Evolutionary conservation across 352 stramenopile genomes (phyloP).

Genomic region (Phytophthora tubulina): DNA sequence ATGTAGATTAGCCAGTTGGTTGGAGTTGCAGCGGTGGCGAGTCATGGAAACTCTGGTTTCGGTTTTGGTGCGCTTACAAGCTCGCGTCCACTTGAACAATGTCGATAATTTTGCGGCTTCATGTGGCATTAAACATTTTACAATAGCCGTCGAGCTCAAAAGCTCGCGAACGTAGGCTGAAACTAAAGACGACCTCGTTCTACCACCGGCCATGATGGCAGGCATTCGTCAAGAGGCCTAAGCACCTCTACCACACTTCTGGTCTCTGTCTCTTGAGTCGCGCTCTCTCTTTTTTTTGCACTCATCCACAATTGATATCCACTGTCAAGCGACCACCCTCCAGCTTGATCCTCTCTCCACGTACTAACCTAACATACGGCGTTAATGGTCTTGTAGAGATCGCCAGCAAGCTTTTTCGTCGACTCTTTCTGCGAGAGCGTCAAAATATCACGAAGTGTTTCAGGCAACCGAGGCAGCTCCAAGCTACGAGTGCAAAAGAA

Average conservation of each 20-base stretch:
- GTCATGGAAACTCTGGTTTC: neutral
- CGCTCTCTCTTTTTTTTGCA: conserved; percentile 23
- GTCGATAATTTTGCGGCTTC: conserved; percentile 28
- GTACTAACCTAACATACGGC: conserved; percentile 53
- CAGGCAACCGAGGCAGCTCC: conserved; percentile 64
- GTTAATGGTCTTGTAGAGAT: conserved; percentile 73
- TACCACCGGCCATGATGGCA: conserved; percentile 29
- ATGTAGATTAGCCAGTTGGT: conserved; percentile 21
- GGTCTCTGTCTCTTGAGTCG: conserved; percentile 26
- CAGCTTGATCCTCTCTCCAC: conserved; percentile 10
- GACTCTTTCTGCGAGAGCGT: conserved; percentile 70
- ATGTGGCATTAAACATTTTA: conserved; percentile 48
- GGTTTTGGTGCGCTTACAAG: neutral
- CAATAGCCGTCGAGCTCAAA: conserved; percentile 33
- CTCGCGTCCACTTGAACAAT: conserved; percentile 3
- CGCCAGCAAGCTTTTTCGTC: conserved; percentile 74
- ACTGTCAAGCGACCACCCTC: conserved; percentile 17
- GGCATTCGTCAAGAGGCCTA: conserved; percentile 27
- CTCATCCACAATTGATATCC: conserved; percentile 28
- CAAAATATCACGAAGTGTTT: conserved; percentile 67
- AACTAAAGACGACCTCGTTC: conserved; percentile 35
- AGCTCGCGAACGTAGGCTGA: conserved; percentile 39
- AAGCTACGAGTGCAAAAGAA: conserved; percentile 40
- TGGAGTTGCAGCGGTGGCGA: neutral
- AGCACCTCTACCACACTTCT: conserved; percentile 12